Percentiles rank a stretch among this genome's conserved stretches.
Evolutionary conservation across 306 rosid species (phyloP).

Genomic region (Acacia acuminata): DNA sequence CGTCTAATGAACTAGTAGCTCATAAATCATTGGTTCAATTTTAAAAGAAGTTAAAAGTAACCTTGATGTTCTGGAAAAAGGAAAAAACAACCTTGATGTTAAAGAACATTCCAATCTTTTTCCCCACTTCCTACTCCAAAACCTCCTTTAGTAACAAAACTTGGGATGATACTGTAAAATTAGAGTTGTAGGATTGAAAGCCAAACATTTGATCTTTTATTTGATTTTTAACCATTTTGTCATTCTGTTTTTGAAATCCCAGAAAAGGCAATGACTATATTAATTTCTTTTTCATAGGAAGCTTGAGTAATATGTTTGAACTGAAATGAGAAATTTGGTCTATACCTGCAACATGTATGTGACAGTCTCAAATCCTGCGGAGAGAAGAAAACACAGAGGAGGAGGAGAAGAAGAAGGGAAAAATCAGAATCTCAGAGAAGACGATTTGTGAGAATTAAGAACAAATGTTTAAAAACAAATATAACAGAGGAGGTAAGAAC

Average conservation of each 20-base stretch:
- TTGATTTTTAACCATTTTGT: not conserved
- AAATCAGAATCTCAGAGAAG: conserved; percentile 32
- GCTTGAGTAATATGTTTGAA: not conserved
- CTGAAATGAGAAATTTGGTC: not conserved
- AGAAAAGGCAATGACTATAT: not conserved
- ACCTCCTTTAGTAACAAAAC: not conserved
- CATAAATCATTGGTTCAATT: not conserved
- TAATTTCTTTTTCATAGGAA: not conserved
- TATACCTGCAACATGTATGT: conserved; percentile 98
- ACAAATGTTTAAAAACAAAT: not conserved
- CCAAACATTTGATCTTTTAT: not conserved
- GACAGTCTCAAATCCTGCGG: conserved; percentile 92
- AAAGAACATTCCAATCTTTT: not conserved
- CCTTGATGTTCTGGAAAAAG: not conserved
- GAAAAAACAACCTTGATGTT: not conserved
- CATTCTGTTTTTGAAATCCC: not conserved
- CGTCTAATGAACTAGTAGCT: not conserved
- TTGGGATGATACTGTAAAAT: not conserved
- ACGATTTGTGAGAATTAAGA: not conserved
- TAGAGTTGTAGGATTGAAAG: not conserved
- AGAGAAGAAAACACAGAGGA: conserved; percentile 15
- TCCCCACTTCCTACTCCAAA: not conserved
- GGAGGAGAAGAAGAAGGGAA: not conserved
- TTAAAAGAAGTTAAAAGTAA: not conserved
- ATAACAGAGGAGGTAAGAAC: not conserved